Evolutionary conservation across 2,329 filamentous ascomycete genomes (phyloP).

Genomic region (Claviceps sp.): DNA sequence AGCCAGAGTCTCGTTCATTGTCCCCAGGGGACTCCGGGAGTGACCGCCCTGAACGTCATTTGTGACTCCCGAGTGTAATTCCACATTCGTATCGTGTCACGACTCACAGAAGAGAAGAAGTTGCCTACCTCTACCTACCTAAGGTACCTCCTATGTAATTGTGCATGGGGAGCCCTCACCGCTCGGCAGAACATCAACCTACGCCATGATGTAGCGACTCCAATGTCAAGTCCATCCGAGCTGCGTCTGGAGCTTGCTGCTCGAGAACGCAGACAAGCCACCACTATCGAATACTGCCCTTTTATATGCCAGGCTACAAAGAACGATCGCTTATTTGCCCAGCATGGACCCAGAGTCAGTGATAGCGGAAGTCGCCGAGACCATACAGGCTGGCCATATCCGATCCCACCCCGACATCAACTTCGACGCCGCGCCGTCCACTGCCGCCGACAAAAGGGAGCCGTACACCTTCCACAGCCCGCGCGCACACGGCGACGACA

Average conservation of each 20-base stretch:
- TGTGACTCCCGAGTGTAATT: not conserved
- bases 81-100: not conserved
- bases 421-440: constrained; percentile 72
- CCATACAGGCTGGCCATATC: constrained; percentile 69
- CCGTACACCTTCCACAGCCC: constrained; percentile 14
- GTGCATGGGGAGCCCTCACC: constrained; percentile 9
- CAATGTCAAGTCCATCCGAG: not conserved
- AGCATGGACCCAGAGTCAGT: constrained; percentile 44
- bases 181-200: constrained; percentile 15
- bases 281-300: not conserved
- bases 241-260: not conserved
- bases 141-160: too few species aligned
- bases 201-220: not conserved
- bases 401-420: constrained; percentile 54
- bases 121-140: too few species aligned
- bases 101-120: too few species aligned
- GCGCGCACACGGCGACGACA: constrained; percentile 11
- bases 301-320: too few species aligned
- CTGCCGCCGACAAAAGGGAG: constrained; percentile 48
- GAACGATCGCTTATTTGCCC: not conserved
- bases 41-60: not conserved
- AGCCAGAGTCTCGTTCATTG: too few species aligned
- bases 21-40: too few species aligned
- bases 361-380: constrained; percentile 58
- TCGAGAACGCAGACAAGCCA: not conserved